phyloP scores from a whole-genome alignment of 345 rosid genomes.

The Eucalyptus cladocalyx region DNA sequence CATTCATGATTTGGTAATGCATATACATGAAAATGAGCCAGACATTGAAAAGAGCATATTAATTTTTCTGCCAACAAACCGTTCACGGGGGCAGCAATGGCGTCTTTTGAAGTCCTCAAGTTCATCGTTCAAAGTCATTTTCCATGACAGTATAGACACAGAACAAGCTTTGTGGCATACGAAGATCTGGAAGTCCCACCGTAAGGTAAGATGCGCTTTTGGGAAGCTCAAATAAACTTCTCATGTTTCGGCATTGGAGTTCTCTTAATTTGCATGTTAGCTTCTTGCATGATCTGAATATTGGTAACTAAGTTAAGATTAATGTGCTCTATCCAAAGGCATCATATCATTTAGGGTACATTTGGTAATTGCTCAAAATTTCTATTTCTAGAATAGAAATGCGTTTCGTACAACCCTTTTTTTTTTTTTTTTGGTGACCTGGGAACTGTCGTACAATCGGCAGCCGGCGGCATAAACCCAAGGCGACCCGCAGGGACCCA shows the following conservation, averaged over 20 bases:
- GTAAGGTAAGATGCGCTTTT: constrained; percentile 40
- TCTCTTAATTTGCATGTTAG: not conserved
- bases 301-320: not conserved
- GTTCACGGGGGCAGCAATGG: constrained; percentile 78
- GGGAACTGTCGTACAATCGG: no score
- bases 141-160: constrained; percentile 68
- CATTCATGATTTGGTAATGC: constrained; percentile 58
- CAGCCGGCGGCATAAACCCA: no score
- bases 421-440: no score
- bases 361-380: no score
- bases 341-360: not conserved
- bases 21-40: constrained; percentile 65
- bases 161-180: constrained; percentile 72
- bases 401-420: no score
- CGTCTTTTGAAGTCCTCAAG: constrained; percentile 33
- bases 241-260: not conserved
- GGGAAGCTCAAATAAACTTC: not conserved
- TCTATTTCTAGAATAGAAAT: no score
- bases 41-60: constrained; percentile 82
- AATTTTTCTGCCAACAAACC: constrained; percentile 90
- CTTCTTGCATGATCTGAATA: not conserved
- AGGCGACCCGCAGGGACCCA: no score
- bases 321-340: not conserved
- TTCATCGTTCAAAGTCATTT: constrained; percentile 57
- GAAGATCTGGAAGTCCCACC: constrained; percentile 75